Evolutionary conservation across 768 basidiomycete species (phyloP).

Genomic region (Kwoniella mangroviensis): DNA sequence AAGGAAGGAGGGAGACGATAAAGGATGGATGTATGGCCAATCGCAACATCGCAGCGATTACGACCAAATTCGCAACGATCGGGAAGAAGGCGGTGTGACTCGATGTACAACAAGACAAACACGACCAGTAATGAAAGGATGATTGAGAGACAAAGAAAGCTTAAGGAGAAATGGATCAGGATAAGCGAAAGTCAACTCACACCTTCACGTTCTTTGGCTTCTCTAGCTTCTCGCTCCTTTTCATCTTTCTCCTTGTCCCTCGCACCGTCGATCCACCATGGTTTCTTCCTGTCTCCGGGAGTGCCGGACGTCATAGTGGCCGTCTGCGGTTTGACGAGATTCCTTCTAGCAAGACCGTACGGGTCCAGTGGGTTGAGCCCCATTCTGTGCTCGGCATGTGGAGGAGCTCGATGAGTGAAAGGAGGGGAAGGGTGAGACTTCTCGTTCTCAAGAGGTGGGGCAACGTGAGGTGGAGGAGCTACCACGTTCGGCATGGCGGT

Average conservation of each 20-base stretch:
- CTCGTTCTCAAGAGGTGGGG: conserved; percentile 16
- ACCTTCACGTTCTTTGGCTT: conserved; percentile 42
- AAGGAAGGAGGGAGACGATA: conserved; percentile 3
- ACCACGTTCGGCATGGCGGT: conserved; percentile 17
- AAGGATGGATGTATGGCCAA: conserved; percentile 1
- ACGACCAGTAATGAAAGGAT: conserved; percentile 10
- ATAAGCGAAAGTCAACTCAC: conserved; percentile 33
- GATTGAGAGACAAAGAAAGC: conserved; percentile 10
- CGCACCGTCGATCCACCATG: conserved; percentile 43
- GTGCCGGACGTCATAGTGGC: conserved; percentile 5
- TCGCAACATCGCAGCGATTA: not conserved
- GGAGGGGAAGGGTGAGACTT: conserved; percentile 19
- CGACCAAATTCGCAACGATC: not conserved
- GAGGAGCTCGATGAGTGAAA: conserved; percentile 24
- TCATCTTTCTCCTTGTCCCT: conserved; percentile 28
- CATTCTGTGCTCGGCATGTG: conserved; percentile 11
- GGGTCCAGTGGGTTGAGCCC: conserved; percentile 9
- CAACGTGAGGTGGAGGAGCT: conserved; percentile 26
- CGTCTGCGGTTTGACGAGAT: conserved; percentile 13
- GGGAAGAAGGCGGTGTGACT: conserved; percentile 12
- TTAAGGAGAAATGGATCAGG: not conserved
- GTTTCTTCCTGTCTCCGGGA: conserved; percentile 29
- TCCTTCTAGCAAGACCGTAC: conserved; percentile 14
- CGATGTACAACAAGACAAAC: not conserved
- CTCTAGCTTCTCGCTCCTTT: conserved; percentile 30